These are phyloP conservation scores for Penicillium tannophilum DNA, from an alignment of 495 filamentous ascomycete species.

Conservation along the genomic window DNA sequence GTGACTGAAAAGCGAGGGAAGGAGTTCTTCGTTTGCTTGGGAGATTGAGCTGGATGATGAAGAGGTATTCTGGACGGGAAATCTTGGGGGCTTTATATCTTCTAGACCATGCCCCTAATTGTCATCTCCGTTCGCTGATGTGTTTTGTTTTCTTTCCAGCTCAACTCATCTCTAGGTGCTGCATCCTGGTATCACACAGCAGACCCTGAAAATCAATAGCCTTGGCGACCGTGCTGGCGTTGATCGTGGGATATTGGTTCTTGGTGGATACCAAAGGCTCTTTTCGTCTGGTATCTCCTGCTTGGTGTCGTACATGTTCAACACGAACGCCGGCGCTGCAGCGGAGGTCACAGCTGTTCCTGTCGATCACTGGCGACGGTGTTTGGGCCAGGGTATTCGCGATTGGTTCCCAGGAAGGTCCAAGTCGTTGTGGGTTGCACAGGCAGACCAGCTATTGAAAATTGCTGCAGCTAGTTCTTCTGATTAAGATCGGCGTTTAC, in stretches of 20 bases:
- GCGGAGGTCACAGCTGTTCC: background rate
- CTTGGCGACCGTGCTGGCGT: background rate
- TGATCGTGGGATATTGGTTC: background rate
- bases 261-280: background rate
- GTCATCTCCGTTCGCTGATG: background rate
- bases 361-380: background rate
- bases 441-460: background rate
- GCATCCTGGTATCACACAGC: background rate
- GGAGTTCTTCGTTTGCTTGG: slow-evolving; percentile 2
- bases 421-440: background rate
- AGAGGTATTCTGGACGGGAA: background rate
- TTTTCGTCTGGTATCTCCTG: background rate
- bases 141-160: background rate
- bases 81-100: background rate
- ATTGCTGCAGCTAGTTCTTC: background rate
- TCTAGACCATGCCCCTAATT: background rate
- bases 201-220: background rate
- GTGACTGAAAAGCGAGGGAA: slow-evolving; percentile 12
- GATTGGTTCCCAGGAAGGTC: background rate
- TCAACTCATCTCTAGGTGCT: background rate
- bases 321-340: background rate
- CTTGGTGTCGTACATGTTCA: background rate
- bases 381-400: background rate
- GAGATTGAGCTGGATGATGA: background rate
- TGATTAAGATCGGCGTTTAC: background rate